A percentile compares a stretch with the other conserved stretches of the same genome.
Evolutionary conservation across 2,329 filamentous ascomycete genomes (phyloP).

Genomic region (Claviceps spartinae): DNA sequence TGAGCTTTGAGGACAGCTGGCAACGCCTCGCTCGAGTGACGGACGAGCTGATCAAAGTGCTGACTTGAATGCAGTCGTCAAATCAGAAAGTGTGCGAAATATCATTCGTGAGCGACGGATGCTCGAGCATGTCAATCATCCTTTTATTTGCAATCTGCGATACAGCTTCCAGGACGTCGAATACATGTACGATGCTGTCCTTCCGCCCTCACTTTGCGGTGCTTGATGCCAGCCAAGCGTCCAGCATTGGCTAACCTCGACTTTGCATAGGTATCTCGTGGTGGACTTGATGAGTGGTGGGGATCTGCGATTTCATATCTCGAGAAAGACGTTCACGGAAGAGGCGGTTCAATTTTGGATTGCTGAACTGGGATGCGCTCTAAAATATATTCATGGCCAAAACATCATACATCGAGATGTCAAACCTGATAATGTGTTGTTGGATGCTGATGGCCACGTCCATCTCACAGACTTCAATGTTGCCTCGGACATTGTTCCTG

Average conservation of each 20-base stretch:
- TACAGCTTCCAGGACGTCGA: slow-evolving; percentile 99
- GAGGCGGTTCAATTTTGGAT: slow-evolving; percentile 97
- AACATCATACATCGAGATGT: slow-evolving; percentile 84
- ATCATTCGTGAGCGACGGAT: slow-evolving; percentile 95
- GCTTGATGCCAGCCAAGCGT: background rate
- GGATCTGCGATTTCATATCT: slow-evolving; percentile 94
- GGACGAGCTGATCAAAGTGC: background rate
- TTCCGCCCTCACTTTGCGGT: background rate
- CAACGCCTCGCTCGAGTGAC: no score
- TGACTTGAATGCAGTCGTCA: slow-evolving; percentile 54
- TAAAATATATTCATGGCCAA: slow-evolving; percentile 75
- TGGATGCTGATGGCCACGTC: slow-evolving; percentile 84
- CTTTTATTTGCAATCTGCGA: slow-evolving; percentile 93
- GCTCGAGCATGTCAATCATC: slow-evolving; percentile 95
- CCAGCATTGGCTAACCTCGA: background rate
- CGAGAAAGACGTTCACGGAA: slow-evolving; percentile 93
- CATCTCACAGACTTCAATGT: slow-evolving; percentile 99
- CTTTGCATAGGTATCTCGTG: slow-evolving; percentile 68
- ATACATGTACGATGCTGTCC: slow-evolving; percentile 62
- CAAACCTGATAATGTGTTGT: slow-evolving; percentile 81
- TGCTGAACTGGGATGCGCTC: slow-evolving; percentile 78
- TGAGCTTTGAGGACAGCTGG: no score
- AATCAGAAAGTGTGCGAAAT: slow-evolving; percentile 94
- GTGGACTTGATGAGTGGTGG: slow-evolving; percentile 97
- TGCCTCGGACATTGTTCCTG: slow-evolving; percentile 77